Evolutionary conservation across 176 grass and related monocot species (phyloP), one percentile per base, ranked within the genome.

Genomic region (Melocanna baccifera): DNA sequence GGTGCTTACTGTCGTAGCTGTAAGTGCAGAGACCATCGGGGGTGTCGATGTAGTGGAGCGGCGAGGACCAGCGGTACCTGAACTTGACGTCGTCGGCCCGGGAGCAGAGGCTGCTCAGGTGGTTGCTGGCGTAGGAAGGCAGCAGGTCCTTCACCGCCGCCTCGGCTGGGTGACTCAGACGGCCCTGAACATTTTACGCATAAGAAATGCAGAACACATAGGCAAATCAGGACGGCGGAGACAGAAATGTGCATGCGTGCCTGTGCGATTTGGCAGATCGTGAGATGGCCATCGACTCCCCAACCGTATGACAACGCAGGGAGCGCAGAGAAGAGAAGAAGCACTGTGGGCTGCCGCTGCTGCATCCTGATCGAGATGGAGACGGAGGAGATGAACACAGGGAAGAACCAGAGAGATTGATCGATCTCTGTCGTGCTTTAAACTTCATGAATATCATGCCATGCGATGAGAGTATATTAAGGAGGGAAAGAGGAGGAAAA

Each of bases 31-130:
- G 83, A 28, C 8, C 43, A 32, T 94, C 87, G 2, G 92, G 92
- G 11, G 85, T 91, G 79, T 94, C 63, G 52, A 88, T 88, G 90
- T 80, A 94, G 77, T 94, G 92, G 7, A 94, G 92, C 39, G 77
- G 41, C 73, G 74, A 69, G 5, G 89, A 88, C 90, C 90, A 92
- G 6, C 0, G 73, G 68, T 90, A 94, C 52, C 68, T 20, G 81
- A 90, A 92, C 73, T 79, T 80, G 15, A 94, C 61, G 2, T 47
- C 52, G 66, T 92, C 90, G n/a, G 92, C 90, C 89, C 90, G 90
- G 4, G 85, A 82, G 71, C 92, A 92, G 32, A 94, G 82, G 74
- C 81, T 88, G 87, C 90, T 83, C 61, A 90, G 92, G 64, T 86
- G 37, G 77, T 80, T 56, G 18, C 52, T 53, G 30, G 87, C 92